These are phyloP conservation scores for Solanum virginianum DNA, from an alignment of 257 asterid species.

Conservation along the genomic window DNA sequence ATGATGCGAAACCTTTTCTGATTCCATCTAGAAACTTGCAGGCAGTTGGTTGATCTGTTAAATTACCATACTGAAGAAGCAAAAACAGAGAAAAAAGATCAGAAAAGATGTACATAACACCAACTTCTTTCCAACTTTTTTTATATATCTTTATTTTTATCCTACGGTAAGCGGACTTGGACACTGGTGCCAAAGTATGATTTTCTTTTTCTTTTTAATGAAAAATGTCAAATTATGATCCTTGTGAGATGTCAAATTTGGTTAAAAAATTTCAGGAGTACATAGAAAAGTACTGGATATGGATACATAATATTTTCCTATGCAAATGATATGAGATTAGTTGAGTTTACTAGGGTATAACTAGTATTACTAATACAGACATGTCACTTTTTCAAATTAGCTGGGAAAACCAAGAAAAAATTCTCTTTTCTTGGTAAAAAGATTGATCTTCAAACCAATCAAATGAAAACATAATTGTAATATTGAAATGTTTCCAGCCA, in stretches of 20 bases:
- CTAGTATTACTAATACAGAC: not conserved
- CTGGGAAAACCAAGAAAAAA: not conserved
- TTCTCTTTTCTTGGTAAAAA: not conserved
- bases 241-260: not conserved
- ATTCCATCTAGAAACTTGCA: not conserved
- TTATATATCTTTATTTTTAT: not conserved
- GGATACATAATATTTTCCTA: not conserved
- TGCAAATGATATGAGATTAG: not conserved
- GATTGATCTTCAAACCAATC: not conserved
- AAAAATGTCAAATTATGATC: not conserved
- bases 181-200: not conserved
- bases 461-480: not conserved
- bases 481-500: not conserved
- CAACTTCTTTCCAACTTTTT: not conserved
- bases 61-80: not conserved
- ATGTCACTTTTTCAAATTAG: not conserved
- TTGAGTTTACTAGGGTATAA: not conserved
- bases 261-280: not conserved
- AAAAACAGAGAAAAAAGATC: not conserved
- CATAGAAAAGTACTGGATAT: not conserved
- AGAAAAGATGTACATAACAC: not conserved
- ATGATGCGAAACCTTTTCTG: not conserved
- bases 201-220: not conserved
- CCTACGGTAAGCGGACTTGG: not conserved
- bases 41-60: not conserved